Conservation (phyloP, 108 stramenopile species). For the Cyclotella cryptica region DNA sequence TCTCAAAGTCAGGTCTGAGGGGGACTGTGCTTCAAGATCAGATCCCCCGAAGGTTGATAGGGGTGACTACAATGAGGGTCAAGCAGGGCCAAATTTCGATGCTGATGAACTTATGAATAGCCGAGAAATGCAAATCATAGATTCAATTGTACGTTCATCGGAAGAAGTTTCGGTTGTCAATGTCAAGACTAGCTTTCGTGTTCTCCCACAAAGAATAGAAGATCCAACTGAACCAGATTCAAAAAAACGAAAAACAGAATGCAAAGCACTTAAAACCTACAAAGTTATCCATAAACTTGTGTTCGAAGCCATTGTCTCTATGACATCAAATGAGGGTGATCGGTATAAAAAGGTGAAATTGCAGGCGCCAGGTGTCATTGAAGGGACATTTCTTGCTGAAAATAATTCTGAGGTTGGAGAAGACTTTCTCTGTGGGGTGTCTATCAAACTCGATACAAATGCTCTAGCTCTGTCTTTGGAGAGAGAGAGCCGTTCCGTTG, state of each 20-base stretch:
- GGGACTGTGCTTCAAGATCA: constrained; percentile 12
- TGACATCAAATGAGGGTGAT: constrained; percentile 67
- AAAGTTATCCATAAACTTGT: constrained; percentile 54
- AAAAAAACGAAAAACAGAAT: constrained; percentile 40
- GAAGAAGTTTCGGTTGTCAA: constrained; percentile 65
- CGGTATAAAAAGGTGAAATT: constrained; percentile 69
- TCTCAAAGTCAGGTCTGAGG: constrained; percentile 58
- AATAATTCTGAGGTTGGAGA: constrained; percentile 37
- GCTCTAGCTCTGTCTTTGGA: constrained; percentile 84
- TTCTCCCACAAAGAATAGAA: constrained; percentile 52
- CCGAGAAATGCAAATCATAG: constrained; percentile 56
- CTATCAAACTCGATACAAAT: constrained; percentile 75
- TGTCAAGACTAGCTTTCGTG: constrained; percentile 75
- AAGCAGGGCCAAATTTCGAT: neutral
- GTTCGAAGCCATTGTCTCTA: constrained; percentile 56
- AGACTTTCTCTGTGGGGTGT: constrained; percentile 60
- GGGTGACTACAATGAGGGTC: constrained; percentile 10
- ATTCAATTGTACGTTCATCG: constrained; percentile 49
- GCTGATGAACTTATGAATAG: constrained; percentile 43
- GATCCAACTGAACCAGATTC: constrained; percentile 30
- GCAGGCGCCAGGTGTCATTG: constrained; percentile 79
- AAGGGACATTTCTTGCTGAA: constrained; percentile 69
- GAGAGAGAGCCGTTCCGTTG: constrained; percentile 74
- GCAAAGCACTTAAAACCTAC: constrained; percentile 40
- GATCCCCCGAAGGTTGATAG: neutral